These are phyloP conservation scores for Lecanicillium sp. DNA, from an alignment of 2,329 filamentous ascomycete species.

Conservation along the genomic window DNA sequence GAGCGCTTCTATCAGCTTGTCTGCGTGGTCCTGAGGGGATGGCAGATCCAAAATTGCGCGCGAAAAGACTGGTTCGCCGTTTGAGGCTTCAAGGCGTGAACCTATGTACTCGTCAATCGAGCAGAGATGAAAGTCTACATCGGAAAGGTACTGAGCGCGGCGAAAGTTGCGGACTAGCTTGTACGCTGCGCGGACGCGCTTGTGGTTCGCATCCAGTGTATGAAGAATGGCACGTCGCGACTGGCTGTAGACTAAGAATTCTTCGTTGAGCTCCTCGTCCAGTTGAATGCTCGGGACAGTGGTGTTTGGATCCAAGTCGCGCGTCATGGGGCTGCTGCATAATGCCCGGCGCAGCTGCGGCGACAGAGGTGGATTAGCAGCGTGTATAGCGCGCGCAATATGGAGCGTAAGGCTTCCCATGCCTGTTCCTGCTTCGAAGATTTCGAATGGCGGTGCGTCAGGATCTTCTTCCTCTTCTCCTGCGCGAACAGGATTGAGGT, in stretches of 20 bases:
- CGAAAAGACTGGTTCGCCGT: constrained; percentile 53
- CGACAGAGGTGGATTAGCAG: constrained; percentile 50
- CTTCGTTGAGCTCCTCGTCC: constrained; percentile 13
- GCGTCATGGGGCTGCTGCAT: constrained; percentile 16
- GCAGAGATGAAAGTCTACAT: constrained; percentile 67
- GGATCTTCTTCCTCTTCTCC: constrained; percentile 23
- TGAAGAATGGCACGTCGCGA: constrained; percentile 62
- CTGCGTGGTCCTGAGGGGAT: constrained; percentile 40
- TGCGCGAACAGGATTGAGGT: constrained; percentile 53
- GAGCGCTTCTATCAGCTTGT: constrained; percentile 46
- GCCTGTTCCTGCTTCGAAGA: constrained; percentile 80
- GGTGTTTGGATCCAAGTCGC: constrained; percentile 7
- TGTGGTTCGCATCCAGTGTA: constrained; percentile 57
- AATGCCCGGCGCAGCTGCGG: constrained; percentile 10
- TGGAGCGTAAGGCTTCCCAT: constrained; percentile 72
- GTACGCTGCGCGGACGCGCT: constrained; percentile 56
- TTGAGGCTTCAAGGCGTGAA: constrained; percentile 34
- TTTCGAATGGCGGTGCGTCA: constrained; percentile 49
- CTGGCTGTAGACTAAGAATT: constrained; percentile 35
- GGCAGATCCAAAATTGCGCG: constrained; percentile 70
- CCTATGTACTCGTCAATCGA: constrained; percentile 56
- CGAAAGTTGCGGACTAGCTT: constrained; percentile 59
- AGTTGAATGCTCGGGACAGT: constrained; percentile 17
- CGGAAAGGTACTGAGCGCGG: constrained; percentile 58
- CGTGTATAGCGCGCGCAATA: constrained; percentile 67